Base-by-base conservation (phyloP, 257 asterid species). In the Prunella vulgaris region DNA sequence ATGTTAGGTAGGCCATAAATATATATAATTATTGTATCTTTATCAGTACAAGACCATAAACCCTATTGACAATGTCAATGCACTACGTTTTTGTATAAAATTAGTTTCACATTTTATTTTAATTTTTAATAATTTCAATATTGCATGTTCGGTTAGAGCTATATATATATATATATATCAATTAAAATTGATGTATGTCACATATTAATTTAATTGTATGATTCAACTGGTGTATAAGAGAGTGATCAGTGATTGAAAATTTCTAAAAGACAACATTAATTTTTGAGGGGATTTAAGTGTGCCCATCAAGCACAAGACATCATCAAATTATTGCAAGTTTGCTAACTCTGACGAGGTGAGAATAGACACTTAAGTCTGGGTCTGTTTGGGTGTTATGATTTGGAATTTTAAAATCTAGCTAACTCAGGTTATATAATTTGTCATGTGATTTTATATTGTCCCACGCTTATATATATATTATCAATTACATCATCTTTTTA, bases 1-100 rank as follows among this genome's bases (percentile, higher is more conserved):
- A 17, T 63, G 73, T 61, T 79, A 68, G 78, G 81, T 76, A 72
- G 22, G 71, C 28, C 75, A 59, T 37, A 64, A 17, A 48, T 42
- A 66, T 56, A 40, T 64, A 24, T 69, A 4, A n/a, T n/a, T n/a
- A n/a, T n/a, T n/a, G n/a, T 74, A 54, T 54, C 5, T 18, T 22
- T 28, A 40, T 64, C n/a, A n/a, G n/a, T 56, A 38, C 46, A 17
- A 71, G 25, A 56, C 27, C 52, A 32, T 12, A 9, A 12, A 27
- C 18, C 60, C n/a, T 66, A 49, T 59, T 10, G 21, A 46, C 58
- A 22, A 57, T 21, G 42, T 35, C 42, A 32, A 1, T 7, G 38
- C 5, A 32, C 6, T 32, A 5, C 9, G 0, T 27, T 27, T 27
- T 27, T 27, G 2, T 27, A 1, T 27, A n/a, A n/a, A n/a, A 8